Base-by-base conservation (phyloP, 768 basidiomycete species). In the Harrya chromipes region DNA sequence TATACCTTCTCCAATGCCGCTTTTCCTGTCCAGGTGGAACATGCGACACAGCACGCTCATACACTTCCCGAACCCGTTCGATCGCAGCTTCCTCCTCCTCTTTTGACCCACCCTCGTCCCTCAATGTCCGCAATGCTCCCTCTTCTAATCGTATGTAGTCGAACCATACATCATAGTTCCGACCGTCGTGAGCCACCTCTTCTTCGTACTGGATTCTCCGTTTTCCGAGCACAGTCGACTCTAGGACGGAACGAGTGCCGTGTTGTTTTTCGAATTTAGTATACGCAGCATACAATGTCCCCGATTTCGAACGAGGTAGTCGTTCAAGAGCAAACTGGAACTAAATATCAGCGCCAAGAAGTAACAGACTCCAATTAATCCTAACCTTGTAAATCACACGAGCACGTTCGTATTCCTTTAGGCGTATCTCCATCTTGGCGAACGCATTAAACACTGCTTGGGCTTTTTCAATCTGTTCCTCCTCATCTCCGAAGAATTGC, bases 161-260 rank as follows among this genome's bases (percentile, higher is more conserved):
- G 63, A 99, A 97, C 97, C 97, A 99, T 0, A 88, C 86, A 67
- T 98, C 97, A 64, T 97, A 99, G 66, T 97, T 97, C 37, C 87
- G 83, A 1, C 91, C 85, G 55, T 98, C 93, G 49, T 95, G 87
- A 10, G 84, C 67, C 2, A 98, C 71, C 69, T 99, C 97, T 55
- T 99, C 97, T 65, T 99, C 97, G 62, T 99, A 98, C 61, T 98
- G 94, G 49, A 99, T 97, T 34, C 97, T 81, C n/a, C 97, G 84
- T 68, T 97, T 99, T 27, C 94, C 94, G 0, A 97, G 79, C 0
- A 99, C 95, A 7, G 97, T 99, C 35, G 83, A 80, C 67, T 97
- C 95, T 21, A 99, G 82, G 0, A 91, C 85, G 4, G 82, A 78
- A 6, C 91, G 84, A 9, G 88, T 85, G 12, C 97, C 97, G 58